These are phyloP conservation scores for Linnemannia schmuckeri DNA, from an alignment of 192 early-diverging fungal species.

Conservation along the genomic window DNA sequence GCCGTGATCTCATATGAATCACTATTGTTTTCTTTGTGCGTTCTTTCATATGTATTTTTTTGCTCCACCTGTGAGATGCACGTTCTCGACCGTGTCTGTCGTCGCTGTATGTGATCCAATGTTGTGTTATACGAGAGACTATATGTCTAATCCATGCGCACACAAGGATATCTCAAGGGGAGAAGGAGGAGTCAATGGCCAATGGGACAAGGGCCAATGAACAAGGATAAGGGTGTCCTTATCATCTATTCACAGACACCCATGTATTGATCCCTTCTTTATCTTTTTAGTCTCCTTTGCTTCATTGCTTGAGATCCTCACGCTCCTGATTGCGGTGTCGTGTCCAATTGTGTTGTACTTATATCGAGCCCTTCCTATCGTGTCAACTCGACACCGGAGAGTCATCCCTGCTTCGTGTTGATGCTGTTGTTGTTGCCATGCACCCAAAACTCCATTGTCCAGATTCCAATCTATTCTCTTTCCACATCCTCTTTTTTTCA, in stretches of 20 bases:
- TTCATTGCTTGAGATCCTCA: neutral
- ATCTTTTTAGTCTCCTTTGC: neutral
- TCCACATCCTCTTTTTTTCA: constrained; percentile 88
- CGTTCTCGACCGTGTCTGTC: neutral
- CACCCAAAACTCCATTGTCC: neutral
- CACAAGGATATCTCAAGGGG: neutral
- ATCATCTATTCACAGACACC: neutral
- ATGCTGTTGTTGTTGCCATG: neutral
- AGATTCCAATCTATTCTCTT: neutral
- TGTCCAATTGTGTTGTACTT: neutral
- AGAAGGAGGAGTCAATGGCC: too few species aligned
- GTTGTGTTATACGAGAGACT: neutral
- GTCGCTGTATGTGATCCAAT: neutral
- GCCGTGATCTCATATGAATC: neutral
- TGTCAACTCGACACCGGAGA: too few species aligned
- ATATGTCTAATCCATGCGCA: neutral
- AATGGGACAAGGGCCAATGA: neutral
- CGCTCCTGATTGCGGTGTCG: neutral
- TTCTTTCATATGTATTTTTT: neutral
- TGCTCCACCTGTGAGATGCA: neutral
- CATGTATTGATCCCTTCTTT: neutral
- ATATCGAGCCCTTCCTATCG: too few species aligned
- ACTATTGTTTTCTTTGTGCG: too few species aligned
- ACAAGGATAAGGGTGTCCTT: neutral
- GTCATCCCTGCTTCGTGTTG: neutral